Percentiles rank a stretch among this genome's conserved stretches.
These are phyloP conservation scores for Cynanchum wilfordii DNA, from an alignment of 257 asterid genomes.

Conservation along the genomic window DNA sequence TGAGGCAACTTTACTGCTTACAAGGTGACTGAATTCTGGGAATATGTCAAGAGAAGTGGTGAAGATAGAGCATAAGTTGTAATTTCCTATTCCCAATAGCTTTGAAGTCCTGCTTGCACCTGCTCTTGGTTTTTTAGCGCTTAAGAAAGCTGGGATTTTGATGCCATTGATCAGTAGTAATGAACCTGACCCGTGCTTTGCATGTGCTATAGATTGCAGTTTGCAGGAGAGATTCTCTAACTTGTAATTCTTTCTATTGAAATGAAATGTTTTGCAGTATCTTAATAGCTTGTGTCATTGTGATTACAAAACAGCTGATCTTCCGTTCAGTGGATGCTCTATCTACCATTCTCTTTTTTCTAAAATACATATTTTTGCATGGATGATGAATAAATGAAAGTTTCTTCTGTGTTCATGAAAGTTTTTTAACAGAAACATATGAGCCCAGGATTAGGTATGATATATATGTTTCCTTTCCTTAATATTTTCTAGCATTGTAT, in stretches of 20 bases:
- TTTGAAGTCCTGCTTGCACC: conserved; percentile 7
- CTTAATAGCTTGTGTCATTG: neutral
- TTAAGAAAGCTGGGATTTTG: conserved; percentile 15
- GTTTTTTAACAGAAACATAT: neutral
- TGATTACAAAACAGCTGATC: neutral
- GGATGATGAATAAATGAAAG: neutral
- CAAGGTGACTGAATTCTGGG: conserved; percentile 49
- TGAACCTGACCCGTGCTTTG: conserved; percentile 11
- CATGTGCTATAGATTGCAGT: conserved; percentile 20
- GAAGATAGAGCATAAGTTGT: conserved; percentile 1
- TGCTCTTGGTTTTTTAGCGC: conserved; percentile 14
- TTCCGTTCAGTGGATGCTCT: neutral
- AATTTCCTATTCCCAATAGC: conserved; percentile 6
- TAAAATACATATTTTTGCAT: neutral
- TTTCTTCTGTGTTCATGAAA: neutral
- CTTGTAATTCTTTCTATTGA: conserved; percentile 8
- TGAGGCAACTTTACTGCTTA: conserved; percentile 78
- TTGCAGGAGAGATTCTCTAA: conserved; percentile 20
- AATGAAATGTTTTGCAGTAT: conserved; percentile 1
- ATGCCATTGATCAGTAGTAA: conserved; percentile 15
- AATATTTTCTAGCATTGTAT: neutral
- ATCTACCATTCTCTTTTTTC: neutral
- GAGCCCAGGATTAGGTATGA: neutral
- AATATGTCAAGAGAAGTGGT: neutral
- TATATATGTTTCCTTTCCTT: too few relatives aligned